These are phyloP conservation scores for Globisporangium solare DNA, from an alignment of 352 stramenopile genomes.

Conservation along the genomic window DNA sequence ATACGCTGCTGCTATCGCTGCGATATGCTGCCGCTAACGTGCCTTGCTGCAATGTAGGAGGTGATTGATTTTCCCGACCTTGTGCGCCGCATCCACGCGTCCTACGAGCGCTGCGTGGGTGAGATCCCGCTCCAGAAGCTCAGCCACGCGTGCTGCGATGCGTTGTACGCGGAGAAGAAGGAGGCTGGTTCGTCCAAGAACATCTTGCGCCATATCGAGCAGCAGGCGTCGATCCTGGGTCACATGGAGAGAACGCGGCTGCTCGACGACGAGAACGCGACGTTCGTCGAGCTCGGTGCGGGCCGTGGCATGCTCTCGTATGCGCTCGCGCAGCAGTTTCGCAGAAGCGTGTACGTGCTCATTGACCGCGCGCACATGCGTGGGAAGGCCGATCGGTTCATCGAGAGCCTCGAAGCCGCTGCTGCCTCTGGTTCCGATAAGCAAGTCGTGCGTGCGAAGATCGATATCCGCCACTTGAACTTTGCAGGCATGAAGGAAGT, in stretches of 20 bases:
- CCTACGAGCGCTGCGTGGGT: conserved; percentile 51
- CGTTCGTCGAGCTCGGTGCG: conserved; percentile 72
- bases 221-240: conserved; percentile 78
- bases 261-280: conserved; percentile 35
- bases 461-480: conserved; percentile 84
- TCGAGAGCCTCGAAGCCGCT: conserved; percentile 19
- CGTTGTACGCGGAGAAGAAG: conserved; percentile 61
- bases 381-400: conserved; percentile 74
- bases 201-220: conserved; percentile 73
- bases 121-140: conserved; percentile 61
- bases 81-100: conserved; percentile 36
- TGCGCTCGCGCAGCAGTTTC: conserved; percentile 61
- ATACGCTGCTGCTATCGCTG: not conserved
- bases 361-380: conserved; percentile 69
- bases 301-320: conserved; percentile 77
- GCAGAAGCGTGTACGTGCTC: conserved; percentile 61
- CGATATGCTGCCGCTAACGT: not conserved
- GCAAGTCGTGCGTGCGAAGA: conserved; percentile 60
- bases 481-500: conserved; percentile 61
- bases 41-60: conserved; percentile 11
- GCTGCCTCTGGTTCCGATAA: conserved; percentile 13
- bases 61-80: conserved; percentile 57
- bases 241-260: conserved; percentile 63
- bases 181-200: conserved; percentile 49
- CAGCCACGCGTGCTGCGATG: conserved; percentile 56